A percentile compares a stretch with the other conserved stretches of the same genome.
These are phyloP conservation scores for Suhomyces chickasaworum DNA, from an alignment of 1,139 yeast genomes.

Conservation along the genomic window DNA sequence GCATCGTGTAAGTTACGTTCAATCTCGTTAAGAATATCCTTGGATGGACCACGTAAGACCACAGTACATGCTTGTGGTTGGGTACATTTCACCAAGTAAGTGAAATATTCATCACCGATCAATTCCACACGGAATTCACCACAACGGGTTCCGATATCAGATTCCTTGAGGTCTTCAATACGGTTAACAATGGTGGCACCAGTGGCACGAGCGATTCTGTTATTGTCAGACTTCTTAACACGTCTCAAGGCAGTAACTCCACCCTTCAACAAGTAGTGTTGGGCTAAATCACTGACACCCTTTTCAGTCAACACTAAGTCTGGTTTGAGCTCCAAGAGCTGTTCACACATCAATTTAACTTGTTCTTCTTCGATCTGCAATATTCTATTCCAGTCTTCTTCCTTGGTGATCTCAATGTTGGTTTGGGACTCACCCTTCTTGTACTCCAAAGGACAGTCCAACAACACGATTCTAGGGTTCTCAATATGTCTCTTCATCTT, in stretches of 20 bases:
- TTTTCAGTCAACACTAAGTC: constrained; percentile 96
- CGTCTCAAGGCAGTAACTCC: constrained; percentile 93
- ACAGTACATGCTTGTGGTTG: constrained; percentile 94
- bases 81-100: constrained; percentile 78
- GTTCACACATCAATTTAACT: constrained; percentile 83
- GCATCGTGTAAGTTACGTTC: constrained; percentile 98
- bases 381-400: constrained; percentile 94
- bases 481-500: constrained; percentile 89
- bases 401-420: constrained; percentile 94
- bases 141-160: constrained; percentile 86
- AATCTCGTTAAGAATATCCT: constrained; percentile 93
- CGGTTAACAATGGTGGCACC: constrained; percentile 98
- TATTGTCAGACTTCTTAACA: constrained; percentile 93
- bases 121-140: constrained; percentile 91
- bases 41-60: constrained; percentile 91
- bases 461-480: constrained; percentile 82
- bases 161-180: constrained; percentile 88
- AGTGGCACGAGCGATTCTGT: constrained; percentile 94
- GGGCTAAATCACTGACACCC: constrained; percentile 98
- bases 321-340: constrained; percentile 82
- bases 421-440: constrained; percentile 99
- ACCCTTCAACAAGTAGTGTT: constrained; percentile 91
- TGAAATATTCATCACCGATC: constrained; percentile 96
- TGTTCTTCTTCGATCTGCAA: constrained; percentile 98
- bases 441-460: constrained; percentile 97